These are phyloP conservation scores for Pholiota adiposa DNA, from an alignment of 1,284 basidiomycete species.

Conservation along the genomic window DNA sequence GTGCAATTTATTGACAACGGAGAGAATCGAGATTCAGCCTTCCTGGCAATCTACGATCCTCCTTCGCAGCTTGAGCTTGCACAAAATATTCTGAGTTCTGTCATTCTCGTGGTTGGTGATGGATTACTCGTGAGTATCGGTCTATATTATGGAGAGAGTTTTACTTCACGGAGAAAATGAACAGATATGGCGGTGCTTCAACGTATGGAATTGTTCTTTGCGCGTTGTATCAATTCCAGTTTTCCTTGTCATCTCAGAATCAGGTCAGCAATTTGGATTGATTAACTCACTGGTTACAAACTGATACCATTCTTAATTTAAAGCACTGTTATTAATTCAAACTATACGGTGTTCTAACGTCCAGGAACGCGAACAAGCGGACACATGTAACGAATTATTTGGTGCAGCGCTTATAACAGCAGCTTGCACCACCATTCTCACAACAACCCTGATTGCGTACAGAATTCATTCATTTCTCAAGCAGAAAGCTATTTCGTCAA, in stretches of 20 bases:
- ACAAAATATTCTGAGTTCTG: neutral
- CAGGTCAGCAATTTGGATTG: neutral
- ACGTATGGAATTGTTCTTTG: neutral
- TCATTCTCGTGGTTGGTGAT: neutral
- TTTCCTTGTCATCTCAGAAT: neutral
- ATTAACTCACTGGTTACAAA: no score
- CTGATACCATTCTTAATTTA: no score
- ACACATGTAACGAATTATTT: neutral
- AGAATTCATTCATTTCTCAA: neutral
- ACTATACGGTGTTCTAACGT: no score
- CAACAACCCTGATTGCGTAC: neutral
- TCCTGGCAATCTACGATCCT: neutral
- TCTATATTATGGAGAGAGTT: neutral
- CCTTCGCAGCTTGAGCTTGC: neutral
- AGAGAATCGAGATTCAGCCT: neutral
- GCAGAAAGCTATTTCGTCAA: neutral
- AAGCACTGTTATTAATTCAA: no score
- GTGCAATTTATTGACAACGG: neutral
- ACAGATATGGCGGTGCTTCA: constrained; percentile 4
- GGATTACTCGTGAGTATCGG: neutral
- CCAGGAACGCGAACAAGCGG: no score
- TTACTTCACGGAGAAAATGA: neutral
- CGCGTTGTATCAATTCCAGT: neutral
- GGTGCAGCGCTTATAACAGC: neutral
- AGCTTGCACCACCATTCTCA: neutral